Evolutionary conservation across 345 rosid genomes (phyloP), one percentile per base, ranked within the genome.

Genomic region (Brassica carinata): DNA sequence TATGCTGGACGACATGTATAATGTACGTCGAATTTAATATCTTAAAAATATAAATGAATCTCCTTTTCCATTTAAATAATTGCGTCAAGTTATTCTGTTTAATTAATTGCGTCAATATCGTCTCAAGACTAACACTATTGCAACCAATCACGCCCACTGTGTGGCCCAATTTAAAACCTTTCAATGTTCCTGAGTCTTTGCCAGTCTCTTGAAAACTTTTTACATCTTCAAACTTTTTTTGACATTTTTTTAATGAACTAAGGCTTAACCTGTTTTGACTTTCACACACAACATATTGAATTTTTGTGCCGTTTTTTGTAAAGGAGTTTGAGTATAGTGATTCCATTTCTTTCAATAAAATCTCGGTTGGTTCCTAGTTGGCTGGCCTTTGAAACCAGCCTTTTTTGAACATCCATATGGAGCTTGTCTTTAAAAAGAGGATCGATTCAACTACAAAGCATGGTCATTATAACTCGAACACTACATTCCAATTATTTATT

Each of bases 1-100:
- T 68, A 59, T 61, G 59, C 63, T 33, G 31, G 75, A 33, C 61
- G 75, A 74, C 71, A 59, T 69, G 59, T 68, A 62, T 74, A 40
- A 48, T 53, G 57, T 34, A 69, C 71, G 23, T 73, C 65, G 19
- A 48, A 68, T 45, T 40, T 23, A 18, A 14, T 23, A 34, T 34
- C 8, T 34, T 5, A 34, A 36, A 36, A 40, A 40, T 8, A 40
- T 40, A 40, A 40, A 36, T 36, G 40, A 36, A 36, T 36, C 40
- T 34, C 38, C 8, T 36, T 36, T 36, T 36, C 10, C 8, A 36
- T 36, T 36, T 36, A 36, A 23, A 23, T 23, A 23, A 36, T 7
- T 36, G 40, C 40, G 1, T 36, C 40, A 36, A 36, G 9, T 36
- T 6, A 7, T 36, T 36, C 8, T 8, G 40, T 36, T 36, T 36